Conservation (phyloP, 768 basidiomycete species). For the Trametes coccinea region DNA sequence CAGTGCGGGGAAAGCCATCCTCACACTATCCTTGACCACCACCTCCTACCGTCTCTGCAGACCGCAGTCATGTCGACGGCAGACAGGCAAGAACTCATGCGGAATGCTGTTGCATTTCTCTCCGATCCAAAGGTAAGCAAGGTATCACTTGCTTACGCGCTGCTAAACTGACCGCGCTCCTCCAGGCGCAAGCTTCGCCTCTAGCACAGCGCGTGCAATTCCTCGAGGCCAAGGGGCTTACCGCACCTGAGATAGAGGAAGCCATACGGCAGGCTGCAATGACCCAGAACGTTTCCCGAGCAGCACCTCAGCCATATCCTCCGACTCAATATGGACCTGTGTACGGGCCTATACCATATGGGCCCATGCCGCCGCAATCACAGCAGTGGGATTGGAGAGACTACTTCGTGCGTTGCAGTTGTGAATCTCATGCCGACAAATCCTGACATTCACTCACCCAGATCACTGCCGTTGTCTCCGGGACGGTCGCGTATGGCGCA, state of each 20-base stretch:
- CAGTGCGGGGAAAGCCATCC: conserved; percentile 11
- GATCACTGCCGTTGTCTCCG: conserved; percentile 93
- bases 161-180: neutral
- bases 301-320: conserved; percentile 22
- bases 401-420: conserved; percentile 74
- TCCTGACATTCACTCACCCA: conserved; percentile 35
- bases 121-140: conserved; percentile 71
- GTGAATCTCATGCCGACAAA: conserved; percentile 24
- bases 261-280: conserved; percentile 67
- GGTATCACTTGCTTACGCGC: conserved; percentile 13
- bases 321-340: conserved; percentile 37
- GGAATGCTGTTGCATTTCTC: conserved; percentile 83
- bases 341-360: conserved; percentile 48
- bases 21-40: neutral
- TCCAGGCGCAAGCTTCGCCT: conserved; percentile 73
- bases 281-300: conserved; percentile 24
- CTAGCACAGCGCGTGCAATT: conserved; percentile 87
- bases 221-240: conserved; percentile 93
- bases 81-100: conserved; percentile 73
- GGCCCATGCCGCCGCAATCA: conserved; percentile 39
- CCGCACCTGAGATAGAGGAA: conserved; percentile 78
- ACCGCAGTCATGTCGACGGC: conserved; percentile 43
- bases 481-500: conserved; percentile 79
- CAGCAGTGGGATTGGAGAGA: conserved; percentile 93
- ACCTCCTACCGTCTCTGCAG: neutral